A percentile compares a stretch with the other conserved stretches of the same genome.
Evolutionary conservation across 2,329 filamentous ascomycete genomes (phyloP).

Genomic region (Fonsecaea erecta): DNA sequence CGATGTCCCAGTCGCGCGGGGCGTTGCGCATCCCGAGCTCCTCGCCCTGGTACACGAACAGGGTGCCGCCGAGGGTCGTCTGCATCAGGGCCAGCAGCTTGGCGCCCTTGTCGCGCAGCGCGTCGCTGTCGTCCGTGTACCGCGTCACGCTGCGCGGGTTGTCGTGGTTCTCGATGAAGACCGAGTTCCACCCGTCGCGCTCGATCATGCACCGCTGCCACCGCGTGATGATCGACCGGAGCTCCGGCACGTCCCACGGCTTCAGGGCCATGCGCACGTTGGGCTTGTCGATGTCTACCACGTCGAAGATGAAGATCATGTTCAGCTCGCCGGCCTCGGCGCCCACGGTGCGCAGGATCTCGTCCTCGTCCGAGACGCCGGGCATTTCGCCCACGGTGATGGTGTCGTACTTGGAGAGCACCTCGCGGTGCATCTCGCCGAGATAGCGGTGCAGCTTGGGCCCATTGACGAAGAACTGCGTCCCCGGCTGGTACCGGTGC

Average conservation of each 20-base stretch:
- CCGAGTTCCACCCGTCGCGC: slow-evolving; percentile 55
- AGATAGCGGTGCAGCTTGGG: slow-evolving; percentile 48
- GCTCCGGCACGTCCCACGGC: slow-evolving; percentile 50
- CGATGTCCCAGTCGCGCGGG: slow-evolving; percentile 63
- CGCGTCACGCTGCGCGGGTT: slow-evolving; percentile 56
- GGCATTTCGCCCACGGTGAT: slow-evolving; percentile 52
- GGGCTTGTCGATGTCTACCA: slow-evolving; percentile 41
- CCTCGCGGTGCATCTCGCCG: slow-evolving; percentile 43
- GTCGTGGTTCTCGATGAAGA: slow-evolving; percentile 61
- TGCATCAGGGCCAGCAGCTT: slow-evolving; percentile 55
- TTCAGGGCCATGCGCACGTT: slow-evolving; percentile 41
- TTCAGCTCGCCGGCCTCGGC: slow-evolving; percentile 44
- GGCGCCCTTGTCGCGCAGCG: slow-evolving; percentile 51
- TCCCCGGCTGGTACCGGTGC: slow-evolving; percentile 53
- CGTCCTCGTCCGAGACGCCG: slow-evolving; percentile 41
- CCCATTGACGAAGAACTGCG: slow-evolving; percentile 45
- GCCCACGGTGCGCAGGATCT: slow-evolving; percentile 46
- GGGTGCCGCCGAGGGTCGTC: slow-evolving; percentile 58
- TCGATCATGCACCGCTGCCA: slow-evolving; percentile 58
- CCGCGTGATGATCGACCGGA: slow-evolving; percentile 48
- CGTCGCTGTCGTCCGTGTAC: slow-evolving; percentile 54
- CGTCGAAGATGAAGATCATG: slow-evolving; percentile 51
- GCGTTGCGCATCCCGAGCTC: slow-evolving; percentile 71
- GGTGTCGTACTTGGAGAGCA: slow-evolving; percentile 45
- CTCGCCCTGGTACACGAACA: slow-evolving; percentile 72